Base-by-base conservation (phyloP, 495 filamentous ascomycete species). In the Aspergillus carlsbadensis region DNA sequence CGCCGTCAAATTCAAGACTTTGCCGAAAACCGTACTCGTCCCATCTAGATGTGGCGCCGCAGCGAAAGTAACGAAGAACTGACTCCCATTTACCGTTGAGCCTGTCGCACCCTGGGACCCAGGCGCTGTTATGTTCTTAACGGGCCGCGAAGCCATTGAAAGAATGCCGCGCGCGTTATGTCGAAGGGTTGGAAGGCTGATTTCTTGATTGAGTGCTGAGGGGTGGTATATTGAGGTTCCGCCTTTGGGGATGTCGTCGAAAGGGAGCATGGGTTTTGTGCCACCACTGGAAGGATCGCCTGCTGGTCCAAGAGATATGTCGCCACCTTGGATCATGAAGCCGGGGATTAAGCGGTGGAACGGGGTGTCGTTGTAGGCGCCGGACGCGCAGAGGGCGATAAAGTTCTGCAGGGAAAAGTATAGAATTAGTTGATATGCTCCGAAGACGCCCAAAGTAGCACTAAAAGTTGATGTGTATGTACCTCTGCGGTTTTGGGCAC, bases 251-350 rank as follows among this genome's bases (percentile, higher is more conserved):
- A 78, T 74, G 43, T 77, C 70, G 40, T 77, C 68, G 65, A 77
- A 71, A 22, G 73, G 61, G 52, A 79, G 65, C 49, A 71, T 71
- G 54, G 72, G 66, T 61, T 77, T 71, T 57, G 64, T 63, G 54
- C 67, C 48, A 26, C 18, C 59, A 39, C 52, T 34, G 42, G 66
- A 61, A 22, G 59, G 58, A 71, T 81, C 47, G 72, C 79, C 76
- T 62, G 78, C 69, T 41, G 80, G 49, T 59, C 83, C 62, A 71
- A 86, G 67, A 63, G 81, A 88, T 24, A 91, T 91, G 33, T 88
- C 88, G 58, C 93, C 93, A 35, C 90, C 87, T 75, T 98, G 93
- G 34, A 89, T 82, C 85, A 98, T 96, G 83, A 98, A 98, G 54
- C 81, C 77, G 2, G 91, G 90, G 51, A 96, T 94, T 14, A 87